Evolutionary conservation across 108 stramenopile genomes (phyloP).

Genomic region (Nitzschia sp.): DNA sequence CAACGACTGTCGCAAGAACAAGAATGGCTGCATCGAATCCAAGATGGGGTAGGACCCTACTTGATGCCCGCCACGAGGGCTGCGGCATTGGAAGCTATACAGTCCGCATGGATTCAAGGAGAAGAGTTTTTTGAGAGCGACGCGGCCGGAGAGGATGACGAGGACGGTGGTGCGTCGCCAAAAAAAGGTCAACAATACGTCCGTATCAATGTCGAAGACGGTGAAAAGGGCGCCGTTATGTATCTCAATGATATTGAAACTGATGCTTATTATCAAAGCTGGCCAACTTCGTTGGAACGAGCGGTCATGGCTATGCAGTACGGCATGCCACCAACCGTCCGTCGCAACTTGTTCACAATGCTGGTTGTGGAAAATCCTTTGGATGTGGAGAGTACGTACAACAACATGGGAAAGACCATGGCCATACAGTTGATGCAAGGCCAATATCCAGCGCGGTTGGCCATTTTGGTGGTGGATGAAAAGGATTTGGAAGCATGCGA

Average conservation of each 20-base stretch:
- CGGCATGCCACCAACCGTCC: slow-evolving; percentile 71
- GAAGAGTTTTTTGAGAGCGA: slow-evolving; percentile 35
- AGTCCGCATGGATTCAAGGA: slow-evolving; percentile 63
- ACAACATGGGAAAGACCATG: slow-evolving; percentile 39
- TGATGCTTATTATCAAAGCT: slow-evolving; percentile 58
- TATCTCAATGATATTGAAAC: slow-evolving; percentile 87
- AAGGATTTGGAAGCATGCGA: slow-evolving; percentile 50
- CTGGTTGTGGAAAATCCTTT: slow-evolving; percentile 71
- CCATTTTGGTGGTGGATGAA: slow-evolving; percentile 57
- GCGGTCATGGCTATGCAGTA: slow-evolving; percentile 74
- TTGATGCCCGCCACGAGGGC: not conserved
- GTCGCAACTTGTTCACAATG: slow-evolving; percentile 82
- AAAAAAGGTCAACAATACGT: slow-evolving; percentile 22
- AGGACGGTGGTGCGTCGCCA: slow-evolving; percentile 6
- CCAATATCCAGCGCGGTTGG: slow-evolving; percentile 67
- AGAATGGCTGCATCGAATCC: slow-evolving; percentile 46
- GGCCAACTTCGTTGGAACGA: slow-evolving; percentile 62
- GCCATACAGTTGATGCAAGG: slow-evolving; percentile 55
- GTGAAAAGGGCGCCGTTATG: slow-evolving; percentile 63
- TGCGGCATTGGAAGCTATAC: slow-evolving; percentile 46
- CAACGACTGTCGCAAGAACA: slow-evolving; percentile 69
- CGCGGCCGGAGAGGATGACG: slow-evolving; percentile 28
- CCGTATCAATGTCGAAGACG: slow-evolving; percentile 82
- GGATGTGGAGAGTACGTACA: slow-evolving; percentile 5
- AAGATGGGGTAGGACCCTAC: slow-evolving; percentile 37